A percentile compares a stretch with the other conserved stretches of the same genome.
Conservation (phyloP, 495 filamentous ascomycete species). For the Penicillium salamii region DNA sequence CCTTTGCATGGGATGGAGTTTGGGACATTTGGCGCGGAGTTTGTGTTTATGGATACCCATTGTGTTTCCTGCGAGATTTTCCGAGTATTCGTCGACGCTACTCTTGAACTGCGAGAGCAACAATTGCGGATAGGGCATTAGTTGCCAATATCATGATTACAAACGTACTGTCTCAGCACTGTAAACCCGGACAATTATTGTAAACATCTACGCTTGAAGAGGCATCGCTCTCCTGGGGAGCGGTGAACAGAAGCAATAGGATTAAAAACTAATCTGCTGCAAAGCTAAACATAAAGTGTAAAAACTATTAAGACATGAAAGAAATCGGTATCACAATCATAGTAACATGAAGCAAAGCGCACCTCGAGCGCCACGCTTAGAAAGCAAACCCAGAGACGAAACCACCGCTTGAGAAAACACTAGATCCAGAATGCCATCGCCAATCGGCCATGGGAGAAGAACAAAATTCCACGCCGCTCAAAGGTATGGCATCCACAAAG, state of each 20-base stretch:
- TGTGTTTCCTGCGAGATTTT: no score
- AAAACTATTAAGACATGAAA: slow-evolving; percentile 19
- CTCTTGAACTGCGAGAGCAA: no score
- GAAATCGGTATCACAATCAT: slow-evolving; percentile 28
- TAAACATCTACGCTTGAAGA: no score
- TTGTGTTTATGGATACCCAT: not conserved
- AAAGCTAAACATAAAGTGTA: slow-evolving; percentile 11
- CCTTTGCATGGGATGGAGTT: no score
- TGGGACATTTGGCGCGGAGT: not conserved
- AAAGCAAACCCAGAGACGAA: slow-evolving; percentile 21
- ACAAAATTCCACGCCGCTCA: slow-evolving; percentile 36
- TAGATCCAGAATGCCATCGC: slow-evolving; percentile 16
- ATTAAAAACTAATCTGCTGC: slow-evolving; percentile 10
- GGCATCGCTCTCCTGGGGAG: not conserved
- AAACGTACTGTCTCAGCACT: no score
- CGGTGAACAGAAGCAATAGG: slow-evolving; percentile 7
- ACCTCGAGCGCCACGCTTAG: slow-evolving; percentile 35
- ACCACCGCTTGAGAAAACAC: slow-evolving; percentile 18
- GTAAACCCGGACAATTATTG: no score
- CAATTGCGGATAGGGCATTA: no score
- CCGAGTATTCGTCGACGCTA: no score
- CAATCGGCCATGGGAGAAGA: slow-evolving; percentile 15
- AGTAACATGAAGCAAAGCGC: slow-evolving; percentile 11
- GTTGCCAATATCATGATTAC: no score
- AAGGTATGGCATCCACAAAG: slow-evolving; percentile 96